Percentiles rank a stretch among this genome's conserved stretches.
Evolutionary conservation across 2,329 filamentous ascomycete species (phyloP).

Genomic region (Colletotrichum aenigma): DNA sequence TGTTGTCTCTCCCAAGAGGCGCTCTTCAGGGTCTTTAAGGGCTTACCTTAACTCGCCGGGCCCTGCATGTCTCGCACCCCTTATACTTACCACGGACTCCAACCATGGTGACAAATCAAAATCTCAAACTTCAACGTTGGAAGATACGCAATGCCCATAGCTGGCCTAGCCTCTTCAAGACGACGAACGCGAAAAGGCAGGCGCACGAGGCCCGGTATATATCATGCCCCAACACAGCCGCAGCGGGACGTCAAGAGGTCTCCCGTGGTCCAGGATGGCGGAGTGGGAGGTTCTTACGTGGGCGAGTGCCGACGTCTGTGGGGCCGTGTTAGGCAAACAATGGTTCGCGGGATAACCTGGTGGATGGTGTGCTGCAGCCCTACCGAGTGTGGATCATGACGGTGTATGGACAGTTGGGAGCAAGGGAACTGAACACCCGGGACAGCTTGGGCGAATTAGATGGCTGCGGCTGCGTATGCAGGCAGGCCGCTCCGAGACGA

Average conservation of each 20-base stretch:
- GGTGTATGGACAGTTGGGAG: background rate
- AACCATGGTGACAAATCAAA: slow-evolving; percentile 49
- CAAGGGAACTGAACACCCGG: background rate
- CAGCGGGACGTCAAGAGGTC: background rate
- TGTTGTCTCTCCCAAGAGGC: background rate
- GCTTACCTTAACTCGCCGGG: slow-evolving; percentile 62
- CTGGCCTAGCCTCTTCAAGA: background rate
- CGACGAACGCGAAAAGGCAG: background rate
- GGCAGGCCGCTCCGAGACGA: slow-evolving; percentile 13
- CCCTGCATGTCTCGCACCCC: slow-evolving; percentile 66
- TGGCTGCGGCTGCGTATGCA: slow-evolving; percentile 15
- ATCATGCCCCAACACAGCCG: background rate
- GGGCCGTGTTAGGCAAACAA: slow-evolving; percentile 1
- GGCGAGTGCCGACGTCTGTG: background rate
- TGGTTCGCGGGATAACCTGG: background rate
- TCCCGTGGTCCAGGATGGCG: background rate
- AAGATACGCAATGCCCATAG: background rate
- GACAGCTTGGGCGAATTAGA: slow-evolving; percentile 6
- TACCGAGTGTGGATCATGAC: slow-evolving; percentile 7
- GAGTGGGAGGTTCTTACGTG: slow-evolving; percentile 11
- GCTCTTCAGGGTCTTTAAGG: background rate
- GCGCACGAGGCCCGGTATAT: slow-evolving; percentile 1
- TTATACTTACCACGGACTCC: slow-evolving; percentile 69
- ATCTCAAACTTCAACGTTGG: background rate
- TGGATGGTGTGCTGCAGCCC: slow-evolving; percentile 20